Conservation (phyloP, 352 stramenopile genomes). For the Phytopythium cucurbitacearum region DNA sequence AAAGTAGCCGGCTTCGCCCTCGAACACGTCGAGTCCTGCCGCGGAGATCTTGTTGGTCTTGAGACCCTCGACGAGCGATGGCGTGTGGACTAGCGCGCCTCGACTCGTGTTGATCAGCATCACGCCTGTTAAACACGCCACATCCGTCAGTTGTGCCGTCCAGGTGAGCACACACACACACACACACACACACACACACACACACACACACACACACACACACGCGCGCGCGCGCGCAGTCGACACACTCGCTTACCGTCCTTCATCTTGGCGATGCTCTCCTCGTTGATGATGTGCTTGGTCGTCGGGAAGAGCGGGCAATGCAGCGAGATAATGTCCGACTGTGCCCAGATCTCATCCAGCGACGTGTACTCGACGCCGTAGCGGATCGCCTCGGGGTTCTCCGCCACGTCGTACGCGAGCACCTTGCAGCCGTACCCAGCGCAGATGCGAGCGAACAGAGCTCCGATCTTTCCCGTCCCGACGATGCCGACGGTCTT, state of each 20-base stretch:
- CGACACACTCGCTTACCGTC: slow-evolving; percentile 7
- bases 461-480: slow-evolving; percentile 39
- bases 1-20: slow-evolving; percentile 73
- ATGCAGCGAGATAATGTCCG: slow-evolving; percentile 88
- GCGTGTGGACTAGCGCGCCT: slow-evolving; percentile 84
- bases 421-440: slow-evolving; percentile 48
- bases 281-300: slow-evolving; percentile 79
- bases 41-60: slow-evolving; percentile 73
- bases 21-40: slow-evolving; percentile 88
- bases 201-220: too few species aligned
- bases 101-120: slow-evolving; percentile 91
- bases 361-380: slow-evolving; percentile 50
- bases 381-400: slow-evolving; percentile 33
- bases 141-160: too few species aligned
- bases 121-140: slow-evolving; percentile 22
- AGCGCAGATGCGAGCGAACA: slow-evolving; percentile 45
- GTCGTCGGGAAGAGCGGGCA: slow-evolving; percentile 81
- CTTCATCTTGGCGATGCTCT: slow-evolving; percentile 86
- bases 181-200: too few species aligned
- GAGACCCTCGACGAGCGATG: slow-evolving; percentile 72
- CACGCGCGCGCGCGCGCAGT: too few species aligned
- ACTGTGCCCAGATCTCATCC: slow-evolving; percentile 58
- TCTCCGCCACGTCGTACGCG: slow-evolving; percentile 63
- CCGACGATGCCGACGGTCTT: slow-evolving; percentile 73
- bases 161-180: too few species aligned